Evolutionary conservation across 192 early-diverging fungal species (phyloP), one percentile per base, ranked within the genome.

Genomic region (Lobosporangium transversale): DNA sequence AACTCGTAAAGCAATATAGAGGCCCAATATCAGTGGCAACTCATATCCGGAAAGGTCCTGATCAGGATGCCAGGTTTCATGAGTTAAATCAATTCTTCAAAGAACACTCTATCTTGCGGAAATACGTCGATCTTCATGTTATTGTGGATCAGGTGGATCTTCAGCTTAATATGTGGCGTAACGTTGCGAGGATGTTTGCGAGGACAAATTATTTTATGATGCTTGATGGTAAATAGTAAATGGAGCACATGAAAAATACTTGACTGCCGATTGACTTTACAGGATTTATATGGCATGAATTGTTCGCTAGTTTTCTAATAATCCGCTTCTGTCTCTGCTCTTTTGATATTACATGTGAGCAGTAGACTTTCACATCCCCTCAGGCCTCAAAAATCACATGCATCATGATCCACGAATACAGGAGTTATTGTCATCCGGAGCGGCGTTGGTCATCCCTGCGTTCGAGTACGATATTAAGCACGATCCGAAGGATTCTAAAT

Each of bases 81-180:
- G 80, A 88, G 31, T 55, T 89, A 12, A 62, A 86, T 54, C 42
- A 52, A 12, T 70, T 89, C 30, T 85, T 86, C 49, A 52, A 67
- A 20, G 68, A 70, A 18, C 79, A 89, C 56, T 48, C 80, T 5
- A 73, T 82, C 15, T 70, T 89, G 45, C 45, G 79, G 33, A 75
- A 70, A 36, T 84, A 80, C 54, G 84, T 87, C 14, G 87, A 89
- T 58, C 61, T 87, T 11, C 87, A 89, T 75, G 74, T 89, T 30
- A 81, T 89, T 36, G 79, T 87, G 4, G 87, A 89, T 62, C 76
- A 73, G 27, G 82, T 88, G n/a, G 83, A 85, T 58, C 65, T 85
- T 30, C 87, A 89, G 62, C 86, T 89, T 43, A 89, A 89, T 49
- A 85, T 86, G 84, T 89, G 86, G 86, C 71, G 87, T 11, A 89